phyloP scores from a whole-genome alignment of 805 yeast genomes.

The Kluyveromyces starmeri region DNA sequence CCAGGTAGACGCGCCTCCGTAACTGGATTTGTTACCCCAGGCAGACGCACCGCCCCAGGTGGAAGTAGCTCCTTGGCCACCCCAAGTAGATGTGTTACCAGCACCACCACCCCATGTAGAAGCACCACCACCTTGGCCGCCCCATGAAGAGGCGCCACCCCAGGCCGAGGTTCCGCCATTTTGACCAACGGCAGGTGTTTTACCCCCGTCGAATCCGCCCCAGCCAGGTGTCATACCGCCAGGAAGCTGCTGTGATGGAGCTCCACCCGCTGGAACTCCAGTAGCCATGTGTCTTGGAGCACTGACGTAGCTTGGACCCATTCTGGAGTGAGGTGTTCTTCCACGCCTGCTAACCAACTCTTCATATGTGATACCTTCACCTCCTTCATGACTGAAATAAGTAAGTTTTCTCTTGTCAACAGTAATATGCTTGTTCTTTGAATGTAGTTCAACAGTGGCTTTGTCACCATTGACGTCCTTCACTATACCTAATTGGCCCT shows the following conservation, averaged over 20 bases:
- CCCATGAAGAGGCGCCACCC: slow-evolving; percentile 35
- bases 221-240: slow-evolving; percentile 46
- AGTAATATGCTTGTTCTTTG: slow-evolving; percentile 80
- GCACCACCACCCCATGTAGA: slow-evolving; percentile 32
- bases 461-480: slow-evolving; percentile 86
- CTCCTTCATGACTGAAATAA: slow-evolving; percentile 55
- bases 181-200: slow-evolving; percentile 33
- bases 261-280: slow-evolving; percentile 26
- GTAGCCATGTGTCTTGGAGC: slow-evolving; percentile 28
- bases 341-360: slow-evolving; percentile 56
- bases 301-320: slow-evolving; percentile 30
- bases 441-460: slow-evolving; percentile 90
- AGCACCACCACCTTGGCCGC: slow-evolving; percentile 30
- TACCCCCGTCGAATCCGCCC: slow-evolving; percentile 45
- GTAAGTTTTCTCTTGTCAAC: slow-evolving; percentile 72
- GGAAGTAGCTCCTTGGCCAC: slow-evolving; percentile 30
- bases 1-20: slow-evolving; percentile 45
- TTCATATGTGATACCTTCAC: slow-evolving; percentile 66
- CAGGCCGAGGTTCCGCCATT: slow-evolving; percentile 27
- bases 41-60: slow-evolving; percentile 33
- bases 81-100: slow-evolving; percentile 25
- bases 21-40: slow-evolving; percentile 30
- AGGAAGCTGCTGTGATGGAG: slow-evolving; percentile 27
- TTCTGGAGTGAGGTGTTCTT: slow-evolving; percentile 29
- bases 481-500: slow-evolving; percentile 89